Evolutionary conservation across 305 asterid genomes (phyloP), one percentile per base, ranked within the genome.

Genomic region (Ajuga reptans): DNA sequence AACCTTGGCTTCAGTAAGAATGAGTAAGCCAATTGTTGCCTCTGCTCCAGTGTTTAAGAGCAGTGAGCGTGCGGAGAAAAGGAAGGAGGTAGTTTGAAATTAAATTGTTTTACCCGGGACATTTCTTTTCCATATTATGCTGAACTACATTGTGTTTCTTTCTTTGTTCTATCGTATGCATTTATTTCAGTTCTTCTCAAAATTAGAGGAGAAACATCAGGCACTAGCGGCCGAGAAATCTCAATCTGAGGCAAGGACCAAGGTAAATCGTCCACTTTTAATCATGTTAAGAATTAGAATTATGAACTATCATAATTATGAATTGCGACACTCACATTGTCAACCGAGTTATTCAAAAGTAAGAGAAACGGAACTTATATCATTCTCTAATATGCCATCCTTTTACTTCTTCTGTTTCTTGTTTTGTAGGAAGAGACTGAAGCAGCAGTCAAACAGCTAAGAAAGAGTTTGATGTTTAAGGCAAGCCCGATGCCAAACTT

Each of bases 401-500:
- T 42, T 66, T 12, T 45, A 42, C 39, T 46, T 54, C 33, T 4
- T 12, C 9, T 61, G 11, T 51, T 57, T 27, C 36, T 27, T 18
- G 62, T 67, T 60, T 59, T 39, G 43, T 72, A 88, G 95, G 92
- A 86, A 75, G 86, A 84, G 71, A 73, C 74, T 59, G 84, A 84
- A 70, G 85, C 85, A 59, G 85, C 88, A 52, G 77, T 88, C 55
- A 88, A 84, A 75, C 90, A 86, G 73, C 72, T 86, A 61, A 79
- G 92, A 62, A 86, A 82, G 81, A 79, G 75, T 68, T 78, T 86
- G 81, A 6, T 41, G 42, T 86, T 86, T 56, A 88, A 88, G 83
- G 95, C 95, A 14, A 83, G 75, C 70, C 92, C 95, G 1, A 79
- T 88, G 90, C 95, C 92, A 62, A 84, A 87, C 80, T 88, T 88